Evolutionary conservation across 1,284 basidiomycete genomes (phyloP).

Genomic region (Phellinidium pouzarii): DNA sequence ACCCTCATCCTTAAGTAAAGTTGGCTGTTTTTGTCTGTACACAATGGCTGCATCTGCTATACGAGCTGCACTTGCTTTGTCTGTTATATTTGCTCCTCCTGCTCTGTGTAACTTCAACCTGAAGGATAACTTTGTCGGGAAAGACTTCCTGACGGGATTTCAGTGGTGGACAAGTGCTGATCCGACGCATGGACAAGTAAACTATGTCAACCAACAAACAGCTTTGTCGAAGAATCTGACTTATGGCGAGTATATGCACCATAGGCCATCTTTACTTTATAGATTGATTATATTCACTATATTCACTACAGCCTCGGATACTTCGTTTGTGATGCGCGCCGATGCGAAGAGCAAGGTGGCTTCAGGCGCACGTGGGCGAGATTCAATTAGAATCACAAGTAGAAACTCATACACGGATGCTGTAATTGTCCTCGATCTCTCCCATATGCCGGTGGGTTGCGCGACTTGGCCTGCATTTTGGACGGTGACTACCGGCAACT

Average conservation of each 20-base stretch:
- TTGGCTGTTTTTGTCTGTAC: neutral
- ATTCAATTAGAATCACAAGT: slow-evolving; percentile 46
- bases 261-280: neutral
- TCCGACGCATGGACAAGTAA: slow-evolving; percentile 51
- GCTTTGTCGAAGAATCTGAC: slow-evolving; percentile 37
- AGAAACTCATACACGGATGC: slow-evolving; percentile 36
- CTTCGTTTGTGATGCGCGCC: slow-evolving; percentile 46
- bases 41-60: neutral
- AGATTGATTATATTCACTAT: neutral
- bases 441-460: slow-evolving; percentile 50
- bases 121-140: slow-evolving; percentile 33
- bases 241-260: slow-evolving; percentile 29
- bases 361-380: slow-evolving; percentile 34
- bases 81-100: neutral
- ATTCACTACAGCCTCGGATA: slow-evolving; percentile 27
- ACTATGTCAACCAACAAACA: slow-evolving; percentile 39
- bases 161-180: slow-evolving; percentile 42
- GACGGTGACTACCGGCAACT: slow-evolving; percentile 45
- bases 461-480: slow-evolving; percentile 64
- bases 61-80: neutral
- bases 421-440: slow-evolving; percentile 46
- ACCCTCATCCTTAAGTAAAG: too few species aligned
- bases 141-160: slow-evolving; percentile 39
- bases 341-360: slow-evolving; percentile 34
- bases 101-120: slow-evolving; percentile 7